Percentiles rank a stretch among this genome's conserved stretches.
Evolutionary conservation across 2,329 filamentous ascomycete species (phyloP).

Genomic region (Akanthomyces lecanii): DNA sequence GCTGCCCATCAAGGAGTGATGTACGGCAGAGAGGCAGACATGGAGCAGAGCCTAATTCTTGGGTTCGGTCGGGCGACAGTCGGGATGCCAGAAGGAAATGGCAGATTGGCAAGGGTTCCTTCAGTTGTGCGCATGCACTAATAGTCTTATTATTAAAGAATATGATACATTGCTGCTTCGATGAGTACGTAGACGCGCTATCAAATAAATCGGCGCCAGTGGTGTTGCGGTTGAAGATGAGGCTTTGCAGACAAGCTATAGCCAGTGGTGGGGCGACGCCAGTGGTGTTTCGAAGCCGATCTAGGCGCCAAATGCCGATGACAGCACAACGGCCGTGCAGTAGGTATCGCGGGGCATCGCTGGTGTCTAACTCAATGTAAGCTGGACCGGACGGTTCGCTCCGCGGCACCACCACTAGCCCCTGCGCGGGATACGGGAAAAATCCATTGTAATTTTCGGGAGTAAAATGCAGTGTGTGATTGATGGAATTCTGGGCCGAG

Average conservation of each 20-base stretch:
- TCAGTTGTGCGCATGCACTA: not conserved
- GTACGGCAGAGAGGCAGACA: no score
- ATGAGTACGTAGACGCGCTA: not conserved
- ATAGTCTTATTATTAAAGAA: not conserved
- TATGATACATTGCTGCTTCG: not conserved
- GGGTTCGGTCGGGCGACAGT: not conserved
- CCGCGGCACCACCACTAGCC: not conserved
- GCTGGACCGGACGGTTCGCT: not conserved
- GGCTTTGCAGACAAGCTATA: not conserved
- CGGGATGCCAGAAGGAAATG: not conserved
- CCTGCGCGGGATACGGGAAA: not conserved
- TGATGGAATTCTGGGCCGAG: conserved; percentile 8
- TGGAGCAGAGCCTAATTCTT: not conserved
- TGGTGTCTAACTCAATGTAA: not conserved
- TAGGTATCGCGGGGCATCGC: not conserved
- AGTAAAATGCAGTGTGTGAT: conserved; percentile 1
- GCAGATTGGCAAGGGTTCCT: not conserved
- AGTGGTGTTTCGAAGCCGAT: not conserved
- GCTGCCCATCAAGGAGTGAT: conserved; percentile 44
- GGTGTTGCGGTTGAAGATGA: not conserved
- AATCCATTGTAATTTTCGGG: not conserved
- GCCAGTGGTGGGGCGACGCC: not conserved
- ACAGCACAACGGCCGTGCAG: conserved; percentile 3
- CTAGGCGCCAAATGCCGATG: conserved; percentile 1
- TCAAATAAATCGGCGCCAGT: not conserved